phyloP scores from a whole-genome alignment of 441 rosid species.

The Gossypium aridum region DNA sequence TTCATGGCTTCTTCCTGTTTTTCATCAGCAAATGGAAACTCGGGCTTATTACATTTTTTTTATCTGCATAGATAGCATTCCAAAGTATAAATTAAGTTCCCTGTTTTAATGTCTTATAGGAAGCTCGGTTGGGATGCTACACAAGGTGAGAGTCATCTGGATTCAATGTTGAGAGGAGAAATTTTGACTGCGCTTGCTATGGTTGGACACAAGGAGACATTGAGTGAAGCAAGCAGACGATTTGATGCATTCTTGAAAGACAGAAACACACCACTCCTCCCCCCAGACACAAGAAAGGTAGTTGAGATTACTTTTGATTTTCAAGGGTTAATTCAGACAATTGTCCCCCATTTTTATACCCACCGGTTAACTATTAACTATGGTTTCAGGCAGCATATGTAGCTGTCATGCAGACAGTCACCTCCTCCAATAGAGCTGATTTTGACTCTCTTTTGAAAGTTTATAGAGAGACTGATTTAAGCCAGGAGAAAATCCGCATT shows the following conservation, averaged over 20 bases:
- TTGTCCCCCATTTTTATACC: not conserved
- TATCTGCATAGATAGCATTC: not conserved
- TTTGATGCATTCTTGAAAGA: slow-evolving; percentile 70
- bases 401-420: slow-evolving; percentile 80
- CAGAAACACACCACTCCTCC: slow-evolving; percentile 74
- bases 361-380: slow-evolving; percentile 13
- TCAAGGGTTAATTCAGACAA: not conserved
- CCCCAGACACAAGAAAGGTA: slow-evolving; percentile 91
- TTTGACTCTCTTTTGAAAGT: slow-evolving; percentile 72
- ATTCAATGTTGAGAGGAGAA: slow-evolving; percentile 93
- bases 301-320: not conserved
- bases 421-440: slow-evolving; percentile 51
- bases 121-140: slow-evolving; percentile 90
- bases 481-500: slow-evolving; percentile 93
- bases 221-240: slow-evolving; percentile 61
- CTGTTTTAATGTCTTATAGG: slow-evolving; percentile 30
- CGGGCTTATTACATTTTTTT: not conserved
- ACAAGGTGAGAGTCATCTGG: slow-evolving; percentile 86
- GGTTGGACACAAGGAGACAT: slow-evolving; percentile 64
- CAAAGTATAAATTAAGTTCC: not conserved
- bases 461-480: slow-evolving; percentile 85
- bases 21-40: not conserved
- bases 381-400: slow-evolving; percentile 77
- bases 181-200: slow-evolving; percentile 68
- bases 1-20: not conserved